Evolutionary conservation across 1,284 basidiomycete species (phyloP), one percentile per base, ranked within the genome.

Genomic region (Tilletia caries): DNA sequence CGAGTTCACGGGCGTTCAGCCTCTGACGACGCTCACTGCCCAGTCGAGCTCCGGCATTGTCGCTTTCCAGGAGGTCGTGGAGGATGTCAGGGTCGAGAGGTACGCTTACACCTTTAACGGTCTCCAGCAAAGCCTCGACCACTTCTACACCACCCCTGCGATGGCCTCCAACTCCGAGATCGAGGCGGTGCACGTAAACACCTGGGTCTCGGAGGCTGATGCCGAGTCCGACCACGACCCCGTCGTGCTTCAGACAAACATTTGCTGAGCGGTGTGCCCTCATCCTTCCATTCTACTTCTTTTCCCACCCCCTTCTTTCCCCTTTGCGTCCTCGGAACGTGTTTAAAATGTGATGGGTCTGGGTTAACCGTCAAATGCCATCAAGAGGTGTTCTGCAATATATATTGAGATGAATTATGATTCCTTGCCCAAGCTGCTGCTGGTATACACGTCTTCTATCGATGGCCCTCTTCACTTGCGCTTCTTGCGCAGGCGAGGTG

Each of bases 161-260:
- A 79, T 90, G 48, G 2, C 32, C 29, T 20, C 87, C 33, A 83
- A 83, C 18, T 83, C 85, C 8, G 78, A 86, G 68, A 86, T 86
- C 33, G 87, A 89, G 75, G 88, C 89, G 74, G 84, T 89, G 64
- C 88, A 89, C 78, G 86, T 86, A 18, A 89, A 89, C 76, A 88
- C 86, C 70, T 89, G 88, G 88, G 83, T 86, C 23, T 79, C 79
- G 43, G 83, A 75, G 48, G 43, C 64, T 25, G 4, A 65, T 25
- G 82, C 87, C 25, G 84, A 86, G 67, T 88, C 87, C 71, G 88
- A 89, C 75, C 88, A 89, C 73, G 88, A 89, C 77, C 88, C 88
- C 41, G 87, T 85, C 37, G 87, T 89, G 20, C 87, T 85, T 27
- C 84, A 82, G 68, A 78, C 89, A 54, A 83, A 81, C 62, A 74